Conservation (phyloP, 768 basidiomycete species). For the Podaxis rugospora region DNA sequence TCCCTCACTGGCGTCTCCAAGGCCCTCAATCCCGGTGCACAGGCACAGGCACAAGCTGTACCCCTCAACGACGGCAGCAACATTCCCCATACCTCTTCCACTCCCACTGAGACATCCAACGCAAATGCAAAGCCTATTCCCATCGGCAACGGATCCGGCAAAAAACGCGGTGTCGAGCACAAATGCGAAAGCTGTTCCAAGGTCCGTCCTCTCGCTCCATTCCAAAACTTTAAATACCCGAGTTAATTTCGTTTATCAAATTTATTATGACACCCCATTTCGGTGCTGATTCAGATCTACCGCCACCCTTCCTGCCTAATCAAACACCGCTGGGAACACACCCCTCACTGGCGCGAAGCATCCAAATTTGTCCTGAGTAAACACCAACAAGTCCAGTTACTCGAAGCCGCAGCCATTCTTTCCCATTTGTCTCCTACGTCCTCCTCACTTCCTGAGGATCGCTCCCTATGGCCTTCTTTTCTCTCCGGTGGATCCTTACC, state of each 20-base stretch:
- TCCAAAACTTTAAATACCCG: not conserved
- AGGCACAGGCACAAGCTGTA: not conserved
- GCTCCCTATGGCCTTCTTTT: constrained; percentile 88
- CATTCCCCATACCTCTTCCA: constrained; percentile 10
- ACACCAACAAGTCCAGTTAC: constrained; percentile 95
- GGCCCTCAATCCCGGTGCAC: constrained; percentile 15
- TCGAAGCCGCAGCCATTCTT: constrained; percentile 96
- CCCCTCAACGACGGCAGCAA: constrained; percentile 24
- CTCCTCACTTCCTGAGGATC: constrained; percentile 85
- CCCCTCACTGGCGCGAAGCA: constrained; percentile 93
- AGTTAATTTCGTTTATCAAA: not conserved
- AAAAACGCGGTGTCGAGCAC: constrained; percentile 83
- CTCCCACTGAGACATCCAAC: constrained; percentile 7
- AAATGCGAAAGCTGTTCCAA: constrained; percentile 94
- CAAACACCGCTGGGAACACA: constrained; percentile 98
- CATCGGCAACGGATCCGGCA: constrained; percentile 33
- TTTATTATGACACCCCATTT: not conserved
- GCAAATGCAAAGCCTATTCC: constrained; percentile 31
- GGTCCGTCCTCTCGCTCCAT: constrained; percentile 36
- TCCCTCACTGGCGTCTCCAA: constrained; percentile 22
- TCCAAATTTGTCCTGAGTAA: constrained; percentile 88
- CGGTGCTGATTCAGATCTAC: constrained; percentile 51
- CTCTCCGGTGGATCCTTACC: constrained; percentile 69
- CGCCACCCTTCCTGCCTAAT: constrained; percentile 92
- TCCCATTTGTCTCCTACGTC: constrained; percentile 73